Conservation (phyloP, 73 alveolate genomes). For the Symbiodinium natans region DNA sequence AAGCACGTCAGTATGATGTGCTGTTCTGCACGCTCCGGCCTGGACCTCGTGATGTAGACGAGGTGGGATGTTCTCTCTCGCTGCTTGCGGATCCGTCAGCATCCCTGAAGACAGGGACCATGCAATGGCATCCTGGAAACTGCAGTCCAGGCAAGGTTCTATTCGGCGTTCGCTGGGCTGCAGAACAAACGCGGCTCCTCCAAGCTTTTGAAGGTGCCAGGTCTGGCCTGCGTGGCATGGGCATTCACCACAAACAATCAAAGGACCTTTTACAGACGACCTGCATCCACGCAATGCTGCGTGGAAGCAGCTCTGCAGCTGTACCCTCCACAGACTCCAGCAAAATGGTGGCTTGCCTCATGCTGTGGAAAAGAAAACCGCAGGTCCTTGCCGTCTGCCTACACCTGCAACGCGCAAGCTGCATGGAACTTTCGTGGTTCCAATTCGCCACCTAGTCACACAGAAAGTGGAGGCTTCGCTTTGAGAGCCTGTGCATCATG, state of each 20-base stretch:
- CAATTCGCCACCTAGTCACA: too few relatives aligned
- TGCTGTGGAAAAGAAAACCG: too few relatives aligned
- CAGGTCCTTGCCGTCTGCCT: too few relatives aligned
- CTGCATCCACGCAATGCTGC: constrained; percentile 93
- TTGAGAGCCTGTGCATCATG: too few relatives aligned
- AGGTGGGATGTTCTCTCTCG: constrained; percentile 67
- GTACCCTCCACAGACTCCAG: constrained; percentile 88
- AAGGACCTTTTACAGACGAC: too few relatives aligned
- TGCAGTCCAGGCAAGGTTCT: too few relatives aligned
- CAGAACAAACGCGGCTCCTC: not conserved
- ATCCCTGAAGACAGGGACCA: constrained; percentile 86
- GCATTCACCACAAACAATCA: too few relatives aligned
- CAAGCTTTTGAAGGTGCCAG: constrained; percentile 43
- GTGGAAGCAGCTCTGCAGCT: constrained; percentile 58
- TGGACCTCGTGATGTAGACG: constrained; percentile 25
- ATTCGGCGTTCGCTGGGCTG: too few relatives aligned
- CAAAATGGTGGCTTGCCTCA: constrained; percentile 62
- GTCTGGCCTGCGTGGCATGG: constrained; percentile 40
- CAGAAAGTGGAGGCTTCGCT: too few relatives aligned
- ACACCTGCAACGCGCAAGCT: too few relatives aligned
- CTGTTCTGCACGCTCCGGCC: not conserved
- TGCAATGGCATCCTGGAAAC: constrained; percentile 65
- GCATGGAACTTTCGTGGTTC: too few relatives aligned
- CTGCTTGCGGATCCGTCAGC: constrained; percentile 73
- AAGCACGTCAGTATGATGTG: too few relatives aligned